Conservation (phyloP, 2,329 filamentous ascomycete species). For the Colletotrichum viniferum region DNA sequence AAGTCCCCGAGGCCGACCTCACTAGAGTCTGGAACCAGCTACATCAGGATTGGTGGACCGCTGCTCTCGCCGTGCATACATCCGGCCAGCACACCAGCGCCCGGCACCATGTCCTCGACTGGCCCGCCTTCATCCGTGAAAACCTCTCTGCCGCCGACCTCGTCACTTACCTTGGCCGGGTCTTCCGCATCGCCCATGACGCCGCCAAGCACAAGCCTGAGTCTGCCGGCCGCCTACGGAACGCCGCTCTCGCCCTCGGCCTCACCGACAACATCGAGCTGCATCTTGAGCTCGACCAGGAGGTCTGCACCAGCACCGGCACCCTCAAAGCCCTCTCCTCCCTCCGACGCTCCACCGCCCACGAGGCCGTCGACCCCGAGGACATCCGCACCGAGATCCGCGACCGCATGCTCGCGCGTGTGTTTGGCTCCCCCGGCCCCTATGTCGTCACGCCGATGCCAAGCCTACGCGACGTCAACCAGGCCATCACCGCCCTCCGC, state of each 20-base stretch:
- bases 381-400: background rate
- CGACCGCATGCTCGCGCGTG: background rate
- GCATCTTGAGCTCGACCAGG: background rate
- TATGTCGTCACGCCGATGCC: background rate
- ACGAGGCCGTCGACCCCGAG: background rate
- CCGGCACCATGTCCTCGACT: background rate
- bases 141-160: background rate
- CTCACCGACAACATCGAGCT: background rate
- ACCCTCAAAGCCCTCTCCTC: background rate
- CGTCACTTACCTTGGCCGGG: background rate
- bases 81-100: background rate
- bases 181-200: background rate
- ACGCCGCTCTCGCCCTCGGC: background rate
- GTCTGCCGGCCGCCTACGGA: background rate
- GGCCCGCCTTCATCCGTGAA: background rate
- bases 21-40: background rate
- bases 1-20: background rate
- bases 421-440: background rate
- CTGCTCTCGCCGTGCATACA: background rate
- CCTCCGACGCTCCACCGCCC: background rate
- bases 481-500: background rate
- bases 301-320: background rate
- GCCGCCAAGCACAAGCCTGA: background rate
- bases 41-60: background rate
- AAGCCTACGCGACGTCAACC: background rate